Evolutionary conservation across 345 rosid species (phyloP), one percentile per base, ranked within the genome.

Genomic region (Heritiera littoralis): DNA sequence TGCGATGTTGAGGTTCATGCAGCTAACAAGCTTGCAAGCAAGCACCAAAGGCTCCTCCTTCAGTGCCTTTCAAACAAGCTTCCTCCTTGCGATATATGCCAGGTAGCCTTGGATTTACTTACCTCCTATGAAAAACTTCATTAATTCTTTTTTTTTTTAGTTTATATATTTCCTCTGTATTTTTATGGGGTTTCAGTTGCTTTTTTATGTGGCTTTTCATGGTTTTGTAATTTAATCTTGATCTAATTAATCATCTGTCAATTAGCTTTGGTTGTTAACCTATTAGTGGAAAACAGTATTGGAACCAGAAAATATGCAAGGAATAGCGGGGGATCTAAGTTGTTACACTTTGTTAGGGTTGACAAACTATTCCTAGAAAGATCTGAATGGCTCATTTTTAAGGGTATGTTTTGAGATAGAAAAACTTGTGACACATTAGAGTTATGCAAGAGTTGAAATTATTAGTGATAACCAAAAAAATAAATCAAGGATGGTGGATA

Each of bases 11-110:
- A 93, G 84, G 92, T 95, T 12, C 99, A 95, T 77, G 98, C 97
- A 0, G 99, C 99, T 9, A 95, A 95, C 77, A 93, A 92, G 85
- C 94, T 95, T 38, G 98, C 98, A 0, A 95, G 96, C 87, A 95
- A 95, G 85, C 99, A 95, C 77, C 99, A 95, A 86, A 86, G 99
- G 80, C 94, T 95, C 40, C 98, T 91, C 58, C 98, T 95, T 66
- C 84, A 91, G 14, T 88, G 89, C 79, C 86, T 93, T 66, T 88
- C 98, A 63, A 87, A 84, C 84, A 88, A 87, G 85, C 90, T 92
- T 68, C 99, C 99, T 86, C 90, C 88, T 46, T 93, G 98, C 79
- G 99, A 95, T 66, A 95, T 95, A 30, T 95, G 99, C 80, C 97
- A 87, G 81, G 99, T 95, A 87, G 7, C 23, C 11, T 20, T 20